phyloP scores from a whole-genome alignment of 495 filamentous ascomycete genomes.

The Xanthoparmelia taractica region DNA sequence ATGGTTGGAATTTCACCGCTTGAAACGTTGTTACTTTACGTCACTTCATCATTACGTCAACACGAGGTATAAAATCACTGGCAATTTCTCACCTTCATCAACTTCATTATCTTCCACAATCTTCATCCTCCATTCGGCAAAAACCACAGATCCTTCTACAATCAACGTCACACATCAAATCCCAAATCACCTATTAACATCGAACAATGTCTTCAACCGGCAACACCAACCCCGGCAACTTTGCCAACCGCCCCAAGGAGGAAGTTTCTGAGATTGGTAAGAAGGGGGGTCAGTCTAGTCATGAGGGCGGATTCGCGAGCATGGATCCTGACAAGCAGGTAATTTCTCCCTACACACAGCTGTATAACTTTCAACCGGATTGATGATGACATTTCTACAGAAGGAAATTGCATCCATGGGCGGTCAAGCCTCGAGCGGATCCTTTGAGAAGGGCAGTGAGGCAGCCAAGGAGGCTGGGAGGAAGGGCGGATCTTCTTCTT shows the following conservation, averaged over 20 bases:
- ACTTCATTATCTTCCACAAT: background rate
- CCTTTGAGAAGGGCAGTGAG: conserved; percentile 42
- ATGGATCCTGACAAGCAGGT: conserved; percentile 47
- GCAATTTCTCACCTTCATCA: background rate
- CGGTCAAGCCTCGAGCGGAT: conserved; percentile 43
- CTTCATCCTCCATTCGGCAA: background rate
- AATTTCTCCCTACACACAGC: background rate
- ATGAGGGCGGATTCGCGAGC: conserved; percentile 29
- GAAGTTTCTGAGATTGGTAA: conserved; percentile 48
- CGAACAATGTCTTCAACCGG: conserved; percentile 17
- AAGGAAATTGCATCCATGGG: conserved; percentile 48
- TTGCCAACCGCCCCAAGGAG: conserved; percentile 48
- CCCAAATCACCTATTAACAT: background rate
- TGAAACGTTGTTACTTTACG: background rate
- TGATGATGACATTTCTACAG: conserved; percentile 15
- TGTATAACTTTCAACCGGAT: background rate
- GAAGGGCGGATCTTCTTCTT: conserved; percentile 34
- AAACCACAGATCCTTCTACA: too few species aligned
- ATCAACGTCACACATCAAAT: background rate
- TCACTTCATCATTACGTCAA: background rate
- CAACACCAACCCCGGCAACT: conserved; percentile 55
- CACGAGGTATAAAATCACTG: background rate
- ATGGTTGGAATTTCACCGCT: background rate
- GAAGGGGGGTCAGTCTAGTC: conserved; percentile 37
- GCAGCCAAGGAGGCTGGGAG: conserved; percentile 41